Evolutionary conservation across 73 alveolate species (phyloP).

Genomic region (Tetrahymena borealis): DNA sequence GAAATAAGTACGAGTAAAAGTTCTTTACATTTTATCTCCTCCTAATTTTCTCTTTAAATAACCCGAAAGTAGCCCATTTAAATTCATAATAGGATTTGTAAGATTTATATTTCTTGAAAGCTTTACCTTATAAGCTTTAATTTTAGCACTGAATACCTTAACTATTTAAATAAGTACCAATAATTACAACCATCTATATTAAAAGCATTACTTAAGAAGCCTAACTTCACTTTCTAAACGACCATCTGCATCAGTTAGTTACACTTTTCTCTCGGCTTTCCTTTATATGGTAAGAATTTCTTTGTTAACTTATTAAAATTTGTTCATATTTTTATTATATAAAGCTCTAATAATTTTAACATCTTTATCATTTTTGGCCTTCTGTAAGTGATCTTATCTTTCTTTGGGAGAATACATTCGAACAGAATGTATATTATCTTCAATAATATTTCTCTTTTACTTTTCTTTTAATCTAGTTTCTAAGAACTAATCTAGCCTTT

Average conservation of each 20-base stretch:
- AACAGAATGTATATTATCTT: neutral
- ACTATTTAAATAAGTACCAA: neutral
- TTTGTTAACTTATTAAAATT: neutral
- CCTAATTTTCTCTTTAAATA: neutral
- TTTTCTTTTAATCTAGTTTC: neutral
- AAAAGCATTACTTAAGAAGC: neutral
- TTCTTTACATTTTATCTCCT: neutral
- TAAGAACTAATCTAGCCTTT: neutral
- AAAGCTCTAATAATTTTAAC: neutral
- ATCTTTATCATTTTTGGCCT: neutral
- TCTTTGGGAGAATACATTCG: neutral
- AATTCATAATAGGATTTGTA: neutral
- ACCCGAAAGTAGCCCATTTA: neutral
- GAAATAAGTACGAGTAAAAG: neutral
- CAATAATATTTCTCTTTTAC: neutral
- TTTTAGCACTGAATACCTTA: neutral
- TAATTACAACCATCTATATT: neutral
- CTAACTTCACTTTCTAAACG: neutral
- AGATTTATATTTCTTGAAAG: neutral
- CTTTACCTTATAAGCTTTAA: neutral
- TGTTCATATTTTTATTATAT: neutral
- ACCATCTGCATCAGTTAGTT: neutral
- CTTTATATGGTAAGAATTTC: neutral
- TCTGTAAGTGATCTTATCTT: neutral
- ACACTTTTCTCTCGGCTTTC: neutral